Conservation (phyloP, 306 rosid genomes). For the Benincasa hispida region DNA sequence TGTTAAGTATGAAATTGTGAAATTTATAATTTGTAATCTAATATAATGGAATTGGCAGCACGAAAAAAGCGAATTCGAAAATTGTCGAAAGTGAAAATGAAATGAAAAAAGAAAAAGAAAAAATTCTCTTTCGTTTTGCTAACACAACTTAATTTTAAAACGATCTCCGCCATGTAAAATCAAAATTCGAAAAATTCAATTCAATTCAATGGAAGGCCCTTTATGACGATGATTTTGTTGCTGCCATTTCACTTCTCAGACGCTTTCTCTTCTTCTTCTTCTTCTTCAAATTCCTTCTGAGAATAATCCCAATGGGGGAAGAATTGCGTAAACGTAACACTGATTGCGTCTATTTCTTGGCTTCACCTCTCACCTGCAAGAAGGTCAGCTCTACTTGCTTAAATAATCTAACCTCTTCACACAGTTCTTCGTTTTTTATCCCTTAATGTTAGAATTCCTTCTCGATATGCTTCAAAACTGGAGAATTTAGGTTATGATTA, state of each 20-base stretch:
- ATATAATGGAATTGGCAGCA: no score
- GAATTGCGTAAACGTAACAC: slow-evolving; percentile 47
- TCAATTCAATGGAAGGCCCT: background rate
- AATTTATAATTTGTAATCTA: no score
- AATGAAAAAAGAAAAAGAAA: no score
- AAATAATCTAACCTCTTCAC: background rate
- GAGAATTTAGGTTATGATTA: background rate
- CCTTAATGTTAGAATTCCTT: background rate
- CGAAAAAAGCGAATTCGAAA: no score
- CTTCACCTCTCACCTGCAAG: slow-evolving; percentile 90
- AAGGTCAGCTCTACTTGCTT: slow-evolving; percentile 32
- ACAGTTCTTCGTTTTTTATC: background rate
- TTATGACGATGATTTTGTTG: background rate
- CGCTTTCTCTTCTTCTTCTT: background rate
- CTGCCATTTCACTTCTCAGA: background rate
- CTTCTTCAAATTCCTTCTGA: background rate
- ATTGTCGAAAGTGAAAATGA: no score
- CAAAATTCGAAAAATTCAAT: background rate
- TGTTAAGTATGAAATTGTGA: no score
- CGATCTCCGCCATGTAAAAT: background rate
- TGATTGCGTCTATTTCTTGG: slow-evolving; percentile 81
- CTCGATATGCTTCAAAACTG: background rate
- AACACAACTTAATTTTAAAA: background rate
- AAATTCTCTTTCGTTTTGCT: no score
- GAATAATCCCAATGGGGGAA: slow-evolving; percentile 39